Conservation (phyloP, 345 rosid species). For the Salix arbutifolia region DNA sequence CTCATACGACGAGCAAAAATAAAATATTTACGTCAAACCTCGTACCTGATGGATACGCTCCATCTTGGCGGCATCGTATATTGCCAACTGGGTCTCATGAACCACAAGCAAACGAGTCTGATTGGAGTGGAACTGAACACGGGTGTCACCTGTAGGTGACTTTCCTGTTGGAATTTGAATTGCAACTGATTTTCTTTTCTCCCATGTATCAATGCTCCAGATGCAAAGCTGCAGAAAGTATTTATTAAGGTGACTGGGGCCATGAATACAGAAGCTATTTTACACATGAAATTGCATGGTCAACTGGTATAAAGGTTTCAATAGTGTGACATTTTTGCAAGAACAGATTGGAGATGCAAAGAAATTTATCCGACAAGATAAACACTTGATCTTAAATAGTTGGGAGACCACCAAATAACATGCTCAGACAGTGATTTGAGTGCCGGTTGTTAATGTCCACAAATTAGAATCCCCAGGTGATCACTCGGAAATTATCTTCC, state of each 20-base stretch:
- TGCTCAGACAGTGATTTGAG: not conserved
- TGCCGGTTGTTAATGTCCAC: not conserved
- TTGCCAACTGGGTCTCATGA: conserved; percentile 77
- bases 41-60: conserved; percentile 65
- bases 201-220: conserved; percentile 93
- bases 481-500: not conserved
- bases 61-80: conserved; percentile 82
- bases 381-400: not conserved
- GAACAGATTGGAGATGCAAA: not conserved
- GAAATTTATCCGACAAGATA: not conserved
- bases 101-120: conserved; percentile 68
- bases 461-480: not conserved
- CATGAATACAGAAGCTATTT: not conserved
- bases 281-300: not conserved
- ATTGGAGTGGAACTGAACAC: conserved; percentile 75
- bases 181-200: conserved; percentile 58
- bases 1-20: not conserved
- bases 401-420: not conserved
- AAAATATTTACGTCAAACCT: not conserved
- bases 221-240: conserved; percentile 47
- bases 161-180: conserved; percentile 70
- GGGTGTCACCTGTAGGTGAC: conserved; percentile 57
- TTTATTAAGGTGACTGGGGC: not conserved
- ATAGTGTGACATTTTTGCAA: not conserved
- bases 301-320: not conserved